phyloP scores from a whole-genome alignment of 2,329 filamentous ascomycete species.

The Penicillium sp. region DNA sequence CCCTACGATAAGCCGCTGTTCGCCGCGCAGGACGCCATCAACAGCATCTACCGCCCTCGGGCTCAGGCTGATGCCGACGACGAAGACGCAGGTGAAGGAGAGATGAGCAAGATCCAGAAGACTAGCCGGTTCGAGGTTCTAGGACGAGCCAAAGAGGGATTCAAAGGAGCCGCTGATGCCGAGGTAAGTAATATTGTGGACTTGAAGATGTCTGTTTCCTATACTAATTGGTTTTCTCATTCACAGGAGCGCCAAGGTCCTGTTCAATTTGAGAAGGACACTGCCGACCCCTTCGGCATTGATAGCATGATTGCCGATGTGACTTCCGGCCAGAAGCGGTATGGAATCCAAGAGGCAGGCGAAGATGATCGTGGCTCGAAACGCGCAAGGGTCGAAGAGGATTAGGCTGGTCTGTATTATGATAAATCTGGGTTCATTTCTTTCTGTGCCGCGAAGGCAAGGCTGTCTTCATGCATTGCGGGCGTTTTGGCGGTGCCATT shows the following conservation, averaged over 20 bases:
- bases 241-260: slow-evolving; percentile 75
- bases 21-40: slow-evolving; percentile 90
- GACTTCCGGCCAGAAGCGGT: slow-evolving; percentile 49
- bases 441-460: neutral
- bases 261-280: slow-evolving; percentile 93
- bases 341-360: slow-evolving; percentile 44
- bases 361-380: slow-evolving; percentile 52
- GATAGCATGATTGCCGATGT: slow-evolving; percentile 88
- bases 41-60: slow-evolving; percentile 84
- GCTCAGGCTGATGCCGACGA: slow-evolving; percentile 71
- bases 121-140: slow-evolving; percentile 82
- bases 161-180: slow-evolving; percentile 76
- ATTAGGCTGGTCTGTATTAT: slow-evolving; percentile 35
- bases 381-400: slow-evolving; percentile 74
- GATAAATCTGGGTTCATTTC: neutral
- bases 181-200: slow-evolving; percentile 57
- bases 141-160: slow-evolving; percentile 78
- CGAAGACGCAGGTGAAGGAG: slow-evolving; percentile 73
- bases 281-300: slow-evolving; percentile 84
- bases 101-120: slow-evolving; percentile 86
- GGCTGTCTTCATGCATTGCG: slow-evolving; percentile 27
- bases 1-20: slow-evolving; percentile 96
- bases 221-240: neutral
- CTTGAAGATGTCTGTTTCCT: neutral
- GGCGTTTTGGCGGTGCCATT: slow-evolving; percentile 26